Evolutionary conservation across 208 protist genomes (phyloP), one percentile per base, ranked within the genome.

Genomic region (Tritrichomonas musculus): DNA sequence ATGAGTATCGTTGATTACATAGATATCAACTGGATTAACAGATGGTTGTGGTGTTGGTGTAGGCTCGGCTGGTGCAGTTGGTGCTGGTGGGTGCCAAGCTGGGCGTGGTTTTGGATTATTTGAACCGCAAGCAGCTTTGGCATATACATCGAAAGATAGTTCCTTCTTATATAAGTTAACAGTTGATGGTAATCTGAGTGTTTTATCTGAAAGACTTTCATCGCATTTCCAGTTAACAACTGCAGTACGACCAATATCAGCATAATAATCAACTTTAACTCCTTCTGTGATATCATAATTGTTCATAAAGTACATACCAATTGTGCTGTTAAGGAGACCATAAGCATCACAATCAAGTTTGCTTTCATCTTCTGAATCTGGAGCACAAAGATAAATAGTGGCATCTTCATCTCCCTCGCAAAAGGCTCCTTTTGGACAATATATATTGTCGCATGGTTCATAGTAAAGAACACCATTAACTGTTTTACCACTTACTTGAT

Each of bases 41-140:
- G 47, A 49, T 60, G 77, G 47, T 88, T 20, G 33, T 60, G 77
- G 77, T 88, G 77, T 88, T 60, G 77, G 77, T n/a, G 64, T 69
- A n/a, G 64, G 64, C 25, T 44, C 39, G 20, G 25, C 11, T 33
- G 20, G 41, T 39, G 2, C 33, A 2, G 8, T 8, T 60, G 77
- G 77, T 47, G 14, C n/a, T 60, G 41, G 39, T 39, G 47, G 77
- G 17, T 53, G 25, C 41, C 44, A 88, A 0, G 53, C 1, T 3
- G 22, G 47, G 13, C 27, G 27, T 41, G 77, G 77, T 13, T 5
- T 60, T 8, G 64, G 64, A 33, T 53, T 2, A 5, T 47, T 27
- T 20, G 47, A 39, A 13, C 25, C 41, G 47, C 77, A 88, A 11
- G 77, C 41, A 44, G 53, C 41, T 27, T 60, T 60, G 4, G 77